Evolutionary conservation across 1,284 basidiomycete genomes (phyloP).

Genomic region (Boletus sp.): DNA sequence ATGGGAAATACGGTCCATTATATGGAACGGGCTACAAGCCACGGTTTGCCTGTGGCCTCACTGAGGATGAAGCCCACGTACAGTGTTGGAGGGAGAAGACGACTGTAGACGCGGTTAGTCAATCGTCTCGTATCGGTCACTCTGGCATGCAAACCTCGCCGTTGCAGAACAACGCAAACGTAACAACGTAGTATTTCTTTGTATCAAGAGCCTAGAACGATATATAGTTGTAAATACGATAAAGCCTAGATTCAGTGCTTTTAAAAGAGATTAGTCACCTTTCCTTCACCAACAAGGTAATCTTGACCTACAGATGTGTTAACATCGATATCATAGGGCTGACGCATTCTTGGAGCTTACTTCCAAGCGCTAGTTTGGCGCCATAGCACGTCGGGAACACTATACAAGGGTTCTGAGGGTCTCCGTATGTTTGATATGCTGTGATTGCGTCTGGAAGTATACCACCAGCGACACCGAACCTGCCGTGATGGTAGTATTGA

Average conservation of each 20-base stretch:
- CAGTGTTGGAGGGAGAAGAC: conserved; percentile 66
- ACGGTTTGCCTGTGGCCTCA: neutral
- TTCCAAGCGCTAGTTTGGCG: neutral
- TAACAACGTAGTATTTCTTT: neutral
- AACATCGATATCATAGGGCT: neutral
- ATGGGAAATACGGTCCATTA: conserved; percentile 48
- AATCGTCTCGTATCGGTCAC: conserved; percentile 16
- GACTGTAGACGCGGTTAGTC: conserved; percentile 40
- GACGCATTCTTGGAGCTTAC: neutral
- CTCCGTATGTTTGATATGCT: neutral
- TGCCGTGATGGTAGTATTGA: neutral
- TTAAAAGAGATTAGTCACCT: neutral
- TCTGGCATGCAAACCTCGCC: neutral
- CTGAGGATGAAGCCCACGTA: conserved; percentile 29
- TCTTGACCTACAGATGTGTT: neutral
- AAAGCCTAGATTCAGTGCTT: neutral
- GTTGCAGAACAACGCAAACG: neutral
- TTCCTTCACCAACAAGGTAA: neutral
- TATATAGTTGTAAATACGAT: neutral
- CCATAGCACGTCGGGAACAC: neutral
- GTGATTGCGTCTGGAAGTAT: neutral
- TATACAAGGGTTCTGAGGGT: neutral
- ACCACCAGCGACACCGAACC: neutral
- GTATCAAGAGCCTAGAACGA: neutral
- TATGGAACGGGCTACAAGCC: conserved; percentile 42